A percentile compares a stretch with the other conserved stretches of the same genome.
Evolutionary conservation across 352 stramenopile species (phyloP).

Genomic region (Phytophthora cactorum): DNA sequence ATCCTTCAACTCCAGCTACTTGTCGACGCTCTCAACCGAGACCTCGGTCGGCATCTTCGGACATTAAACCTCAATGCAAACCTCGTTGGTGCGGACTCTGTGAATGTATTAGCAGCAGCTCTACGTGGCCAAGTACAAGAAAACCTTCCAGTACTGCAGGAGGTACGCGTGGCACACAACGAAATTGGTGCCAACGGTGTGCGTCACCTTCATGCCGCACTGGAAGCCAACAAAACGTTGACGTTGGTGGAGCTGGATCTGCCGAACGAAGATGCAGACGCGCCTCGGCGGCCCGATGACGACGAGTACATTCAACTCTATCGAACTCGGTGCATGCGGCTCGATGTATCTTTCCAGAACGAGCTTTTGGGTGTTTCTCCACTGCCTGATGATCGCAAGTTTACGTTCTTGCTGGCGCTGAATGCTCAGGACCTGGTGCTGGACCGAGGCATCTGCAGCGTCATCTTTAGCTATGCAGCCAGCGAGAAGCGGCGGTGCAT

Average conservation of each 20-base stretch:
- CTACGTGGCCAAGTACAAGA: constrained; percentile 21
- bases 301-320: constrained; percentile 42
- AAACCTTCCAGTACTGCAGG: constrained; percentile 25
- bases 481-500: constrained; percentile 32
- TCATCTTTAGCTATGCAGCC: constrained; percentile 37
- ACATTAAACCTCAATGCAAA: constrained; percentile 43
- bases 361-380: constrained; percentile 32
- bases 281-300: constrained; percentile 23
- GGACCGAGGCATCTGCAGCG: constrained; percentile 31
- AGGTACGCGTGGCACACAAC: constrained; percentile 36
- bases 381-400: constrained; percentile 16
- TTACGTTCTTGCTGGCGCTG: constrained; percentile 33
- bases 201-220: constrained; percentile 30
- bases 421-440: constrained; percentile 27
- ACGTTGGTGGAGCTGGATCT: constrained; percentile 37
- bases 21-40: constrained; percentile 32
- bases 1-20: constrained; percentile 41
- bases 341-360: constrained; percentile 41
- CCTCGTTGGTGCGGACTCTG: constrained; percentile 32
- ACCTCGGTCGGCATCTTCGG: constrained; percentile 31
- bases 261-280: constrained; percentile 25
- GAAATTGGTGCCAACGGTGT: constrained; percentile 42
- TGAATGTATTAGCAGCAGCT: constrained; percentile 35
- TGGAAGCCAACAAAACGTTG: constrained; percentile 42
- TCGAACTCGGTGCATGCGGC: constrained; percentile 40